Evolutionary conservation across 2,329 filamentous ascomycete species (phyloP).

Genomic region (Harringtonia aguacate): DNA sequence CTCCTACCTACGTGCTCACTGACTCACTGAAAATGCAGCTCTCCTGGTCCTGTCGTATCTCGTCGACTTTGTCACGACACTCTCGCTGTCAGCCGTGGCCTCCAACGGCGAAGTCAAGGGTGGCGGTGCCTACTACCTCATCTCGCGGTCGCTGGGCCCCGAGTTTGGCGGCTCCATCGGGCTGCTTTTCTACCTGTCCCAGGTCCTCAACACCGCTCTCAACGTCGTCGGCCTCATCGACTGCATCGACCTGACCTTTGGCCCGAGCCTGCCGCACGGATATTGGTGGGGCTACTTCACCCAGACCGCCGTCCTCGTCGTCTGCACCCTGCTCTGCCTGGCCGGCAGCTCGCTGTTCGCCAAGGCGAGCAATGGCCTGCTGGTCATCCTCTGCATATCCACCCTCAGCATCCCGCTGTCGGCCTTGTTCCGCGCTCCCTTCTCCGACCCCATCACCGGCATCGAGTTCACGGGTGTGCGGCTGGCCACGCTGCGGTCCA

Average conservation of each 20-base stretch:
- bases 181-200: conserved; percentile 82
- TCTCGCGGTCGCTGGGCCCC: conserved; percentile 73
- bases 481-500: conserved; percentile 57
- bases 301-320: conserved; percentile 57
- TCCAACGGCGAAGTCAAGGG: conserved; percentile 84
- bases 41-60: conserved; percentile 67
- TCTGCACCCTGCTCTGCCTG: conserved; percentile 67
- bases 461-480: conserved; percentile 74
- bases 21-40: no score
- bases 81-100: conserved; percentile 80
- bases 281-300: conserved; percentile 72
- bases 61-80: conserved; percentile 73
- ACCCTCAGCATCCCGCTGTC: conserved; percentile 77
- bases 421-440: conserved; percentile 57
- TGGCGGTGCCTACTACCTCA: conserved; percentile 80
- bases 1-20: no score
- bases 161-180: conserved; percentile 87
- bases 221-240: conserved; percentile 81
- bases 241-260: conserved; percentile 69
- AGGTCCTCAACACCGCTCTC: conserved; percentile 75
- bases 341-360: conserved; percentile 73
- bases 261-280: conserved; percentile 52
- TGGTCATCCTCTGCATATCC: conserved; percentile 59
- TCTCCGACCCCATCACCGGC: conserved; percentile 47
- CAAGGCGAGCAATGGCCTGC: conserved; percentile 65